Evolutionary conservation across 2,329 filamentous ascomycete genomes (phyloP).

Genomic region (Neoarthrinium moseri): DNA sequence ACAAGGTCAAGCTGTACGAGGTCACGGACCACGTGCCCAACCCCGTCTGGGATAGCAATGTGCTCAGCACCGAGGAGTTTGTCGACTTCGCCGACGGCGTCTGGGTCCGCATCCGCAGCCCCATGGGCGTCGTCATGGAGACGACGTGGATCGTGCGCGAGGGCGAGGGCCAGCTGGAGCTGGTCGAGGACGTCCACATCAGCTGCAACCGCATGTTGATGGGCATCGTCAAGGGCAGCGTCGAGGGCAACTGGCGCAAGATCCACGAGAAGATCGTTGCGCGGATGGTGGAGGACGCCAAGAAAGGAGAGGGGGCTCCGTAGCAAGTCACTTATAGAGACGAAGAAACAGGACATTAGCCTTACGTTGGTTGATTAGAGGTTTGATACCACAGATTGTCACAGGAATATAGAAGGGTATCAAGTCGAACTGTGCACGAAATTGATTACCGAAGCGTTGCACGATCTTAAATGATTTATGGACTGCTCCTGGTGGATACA

Average conservation of each 20-base stretch:
- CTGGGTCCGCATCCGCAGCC: constrained; percentile 51
- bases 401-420: no score
- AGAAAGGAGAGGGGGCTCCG: neutral
- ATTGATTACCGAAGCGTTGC: no score
- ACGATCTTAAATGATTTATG: no score
- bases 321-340: no score
- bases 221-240: constrained; percentile 47
- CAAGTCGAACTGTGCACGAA: no score
- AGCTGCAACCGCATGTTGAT: constrained; percentile 49
- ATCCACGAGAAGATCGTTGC: constrained; percentile 47
- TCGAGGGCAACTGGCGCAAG: constrained; percentile 47
- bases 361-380: no score
- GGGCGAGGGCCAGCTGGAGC: constrained; percentile 33
- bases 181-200: constrained; percentile 51
- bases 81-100: constrained; percentile 46
- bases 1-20: constrained; percentile 45
- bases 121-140: constrained; percentile 52
- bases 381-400: no score
- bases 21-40: constrained; percentile 54
- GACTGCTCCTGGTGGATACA: no score
- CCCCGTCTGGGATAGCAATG: constrained; percentile 53
- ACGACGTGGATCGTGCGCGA: constrained; percentile 42
- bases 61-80: constrained; percentile 55
- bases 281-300: constrained; percentile 2
- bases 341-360: no score